A percentile compares a stretch with the other conserved stretches of the same genome.
Conservation (phyloP, 768 basidiomycete species). For the Galerina sulciceps region DNA sequence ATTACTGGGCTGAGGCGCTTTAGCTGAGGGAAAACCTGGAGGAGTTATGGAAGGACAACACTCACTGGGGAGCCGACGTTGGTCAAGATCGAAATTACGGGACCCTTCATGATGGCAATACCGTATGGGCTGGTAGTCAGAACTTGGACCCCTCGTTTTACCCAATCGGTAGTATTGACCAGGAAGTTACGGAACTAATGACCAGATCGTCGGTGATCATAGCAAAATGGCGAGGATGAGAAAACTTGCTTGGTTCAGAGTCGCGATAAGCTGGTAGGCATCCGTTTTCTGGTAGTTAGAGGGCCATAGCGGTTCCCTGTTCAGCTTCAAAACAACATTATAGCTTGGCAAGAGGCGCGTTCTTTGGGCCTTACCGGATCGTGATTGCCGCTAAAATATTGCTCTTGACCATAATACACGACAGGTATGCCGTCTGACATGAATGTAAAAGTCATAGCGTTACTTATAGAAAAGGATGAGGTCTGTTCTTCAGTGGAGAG, state of each 20-base stretch:
- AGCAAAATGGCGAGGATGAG: neutral
- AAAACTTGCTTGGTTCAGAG: constrained; percentile 56
- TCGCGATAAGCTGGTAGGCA: constrained; percentile 59
- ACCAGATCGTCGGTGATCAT: neutral
- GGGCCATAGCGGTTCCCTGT: constrained; percentile 79
- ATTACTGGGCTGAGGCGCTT: constrained; percentile 49
- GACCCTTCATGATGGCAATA: constrained; percentile 69
- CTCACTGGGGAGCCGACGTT: constrained; percentile 77
- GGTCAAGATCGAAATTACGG: constrained; percentile 63
- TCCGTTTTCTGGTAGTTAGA: constrained; percentile 64
- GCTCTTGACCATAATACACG: constrained; percentile 84
- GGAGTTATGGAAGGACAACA: neutral
- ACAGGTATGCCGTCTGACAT: constrained; percentile 84
- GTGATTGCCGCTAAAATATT: constrained; percentile 60
- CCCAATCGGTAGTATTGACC: constrained; percentile 57
- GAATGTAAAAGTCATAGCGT: constrained; percentile 76
- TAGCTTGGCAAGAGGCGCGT: neutral
- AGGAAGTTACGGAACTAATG: constrained; percentile 69
- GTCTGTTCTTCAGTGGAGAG: neutral
- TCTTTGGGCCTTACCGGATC: constrained; percentile 58
- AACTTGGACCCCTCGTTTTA: constrained; percentile 52
- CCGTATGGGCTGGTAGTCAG: constrained; percentile 53
- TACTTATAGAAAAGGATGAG: constrained; percentile 38
- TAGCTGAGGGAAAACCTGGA: neutral
- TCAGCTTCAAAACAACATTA: constrained; percentile 44